Conservation (phyloP, 1,139 yeast genomes). For the Kazachstania sp. region DNA sequence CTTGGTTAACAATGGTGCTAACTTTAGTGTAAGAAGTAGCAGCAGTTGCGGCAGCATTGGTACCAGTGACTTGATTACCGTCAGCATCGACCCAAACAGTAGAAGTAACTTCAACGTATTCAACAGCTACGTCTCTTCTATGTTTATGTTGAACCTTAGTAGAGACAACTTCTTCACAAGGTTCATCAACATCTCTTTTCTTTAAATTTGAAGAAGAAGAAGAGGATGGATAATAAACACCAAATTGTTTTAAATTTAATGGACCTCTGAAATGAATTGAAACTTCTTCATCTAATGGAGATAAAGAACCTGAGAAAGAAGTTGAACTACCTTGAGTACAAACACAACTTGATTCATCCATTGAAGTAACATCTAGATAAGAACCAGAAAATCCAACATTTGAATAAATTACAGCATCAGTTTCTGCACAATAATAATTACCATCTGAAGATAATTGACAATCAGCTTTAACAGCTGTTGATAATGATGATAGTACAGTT, state of each 20-base stretch:
- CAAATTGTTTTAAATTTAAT: slow-evolving; percentile 66
- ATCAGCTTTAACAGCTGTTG: slow-evolving; percentile 28
- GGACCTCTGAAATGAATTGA: slow-evolving; percentile 97
- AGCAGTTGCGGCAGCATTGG: slow-evolving; percentile 23
- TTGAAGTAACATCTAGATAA: slow-evolving; percentile 59
- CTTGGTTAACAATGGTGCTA: slow-evolving; percentile 11
- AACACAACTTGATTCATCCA: slow-evolving; percentile 60
- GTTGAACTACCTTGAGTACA: slow-evolving; percentile 41
- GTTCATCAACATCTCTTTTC: slow-evolving; percentile 31
- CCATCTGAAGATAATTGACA: slow-evolving; percentile 47
- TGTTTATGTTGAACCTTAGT: slow-evolving; percentile 31
- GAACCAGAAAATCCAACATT: slow-evolving; percentile 76
- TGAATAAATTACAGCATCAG: slow-evolving; percentile 57
- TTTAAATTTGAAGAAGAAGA: slow-evolving; percentile 30
- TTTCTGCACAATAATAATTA: slow-evolving; percentile 73
- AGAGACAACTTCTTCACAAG: slow-evolving; percentile 10
- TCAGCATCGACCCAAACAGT: slow-evolving; percentile 58
- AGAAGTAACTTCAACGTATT: slow-evolving; percentile 60
- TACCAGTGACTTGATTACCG: slow-evolving; percentile 42
- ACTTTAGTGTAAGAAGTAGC: slow-evolving; percentile 21
- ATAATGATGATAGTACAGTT: slow-evolving; percentile 11
- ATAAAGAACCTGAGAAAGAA: slow-evolving; percentile 60
- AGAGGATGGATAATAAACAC: slow-evolving; percentile 50
- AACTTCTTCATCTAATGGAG: slow-evolving; percentile 83
- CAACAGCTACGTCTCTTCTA: slow-evolving; percentile 55